Base-by-base conservation (phyloP, 257 asterid genomes). In the Jacaranda copaia region DNA sequence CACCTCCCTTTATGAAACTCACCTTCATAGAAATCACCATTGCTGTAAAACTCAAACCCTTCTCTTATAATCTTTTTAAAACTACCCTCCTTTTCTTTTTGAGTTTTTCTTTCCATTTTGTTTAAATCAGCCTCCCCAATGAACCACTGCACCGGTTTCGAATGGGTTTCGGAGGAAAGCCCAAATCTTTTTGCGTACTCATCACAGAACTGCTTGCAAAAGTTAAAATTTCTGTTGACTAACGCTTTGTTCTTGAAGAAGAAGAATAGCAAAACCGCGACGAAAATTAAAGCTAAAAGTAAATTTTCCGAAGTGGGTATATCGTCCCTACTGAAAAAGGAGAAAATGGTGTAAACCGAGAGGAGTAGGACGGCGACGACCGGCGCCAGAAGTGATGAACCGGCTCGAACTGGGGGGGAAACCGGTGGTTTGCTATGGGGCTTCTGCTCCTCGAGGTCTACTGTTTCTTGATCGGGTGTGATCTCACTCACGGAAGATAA, bases 391-490 rank as follows among this genome's bases (percentile, higher is more conserved):
- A 80, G 81, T 15, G 78, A 12, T 0, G 89, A 55, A 65, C 86
- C 81, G 80, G 84, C 14, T 19, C 76, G 74, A 59, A 81, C 66
- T 78, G 82, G 83, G 36, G 40, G 75, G 10, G 5, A 74, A 57
- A 67, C 88, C 58, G 48, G 40, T 11, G 89, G 92, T 25, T 68
- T 87, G 75, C 79, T 83, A 18, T 96, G 99, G 4, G 89, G 97
- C 91, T 96, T 96, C 84, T 93, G 99, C 70, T 96, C 99, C 83
- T 96, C 99, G 56, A 93, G 81, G 82, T 96, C 94, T 13, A 77
- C 82, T 1, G 72, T 76, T 8, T 85, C 90, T 0, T 82, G 84
- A 81, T 87, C 92, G 32, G 85, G 62, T 11, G 79, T 70, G 62
- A 89, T 88, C 89, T 91, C 96, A 81, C 76, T 86, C 77, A 89